Evolutionary conservation across 768 basidiomycete species (phyloP).

Genomic region (Macrolepiota fuliginosa): DNA sequence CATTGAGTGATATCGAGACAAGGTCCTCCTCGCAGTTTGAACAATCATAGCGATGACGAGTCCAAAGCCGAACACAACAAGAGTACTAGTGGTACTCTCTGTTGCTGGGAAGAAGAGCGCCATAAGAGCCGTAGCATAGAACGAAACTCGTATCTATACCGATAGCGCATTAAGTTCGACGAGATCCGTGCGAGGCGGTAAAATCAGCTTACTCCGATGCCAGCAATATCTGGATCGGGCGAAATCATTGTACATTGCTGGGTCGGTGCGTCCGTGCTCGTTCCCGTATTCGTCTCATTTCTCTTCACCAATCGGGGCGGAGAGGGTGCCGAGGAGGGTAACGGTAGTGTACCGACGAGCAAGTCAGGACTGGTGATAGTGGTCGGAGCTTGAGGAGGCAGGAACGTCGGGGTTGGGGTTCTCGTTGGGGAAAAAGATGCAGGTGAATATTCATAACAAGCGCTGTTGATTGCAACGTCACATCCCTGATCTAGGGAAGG

Average conservation of each 20-base stretch:
- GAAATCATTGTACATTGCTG: neutral
- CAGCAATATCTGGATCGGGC: neutral
- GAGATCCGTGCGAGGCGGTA: neutral
- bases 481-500: neutral
- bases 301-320: neutral
- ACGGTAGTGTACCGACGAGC: neutral
- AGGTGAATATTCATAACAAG: neutral
- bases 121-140: neutral
- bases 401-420: neutral
- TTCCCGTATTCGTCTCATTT: neutral
- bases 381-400: neutral
- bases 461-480: neutral
- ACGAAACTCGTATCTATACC: neutral
- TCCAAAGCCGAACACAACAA: no score
- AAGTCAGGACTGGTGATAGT: neutral
- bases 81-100: neutral
- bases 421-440: neutral
- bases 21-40: neutral
- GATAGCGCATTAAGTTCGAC: neutral
- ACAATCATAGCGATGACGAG: neutral
- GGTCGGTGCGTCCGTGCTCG: neutral
- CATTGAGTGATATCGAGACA: neutral
- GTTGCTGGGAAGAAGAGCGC: neutral
- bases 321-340: neutral
- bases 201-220: neutral